phyloP scores from a whole-genome alignment of 495 filamentous ascomycete species.

The Neurospora africana region DNA sequence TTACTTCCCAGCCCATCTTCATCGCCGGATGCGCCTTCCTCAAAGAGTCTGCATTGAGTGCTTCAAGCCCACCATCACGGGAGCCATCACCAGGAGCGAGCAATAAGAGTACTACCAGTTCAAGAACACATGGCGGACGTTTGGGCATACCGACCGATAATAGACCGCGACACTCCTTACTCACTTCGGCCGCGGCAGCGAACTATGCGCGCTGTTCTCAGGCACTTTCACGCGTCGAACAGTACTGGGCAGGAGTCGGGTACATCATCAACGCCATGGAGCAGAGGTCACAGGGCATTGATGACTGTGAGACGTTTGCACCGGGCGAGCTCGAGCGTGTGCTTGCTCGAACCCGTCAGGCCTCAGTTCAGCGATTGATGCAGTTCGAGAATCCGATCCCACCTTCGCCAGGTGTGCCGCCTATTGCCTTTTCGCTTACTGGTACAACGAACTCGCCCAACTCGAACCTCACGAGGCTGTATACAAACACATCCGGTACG shows the following conservation, averaged over 20 bases:
- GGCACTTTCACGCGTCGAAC: slow-evolving; percentile 61
- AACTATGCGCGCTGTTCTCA: slow-evolving; percentile 78
- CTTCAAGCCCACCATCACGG: slow-evolving; percentile 46
- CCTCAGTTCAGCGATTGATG: slow-evolving; percentile 25
- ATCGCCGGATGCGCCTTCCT: slow-evolving; percentile 81
- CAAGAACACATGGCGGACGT: background rate
- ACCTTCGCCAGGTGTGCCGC: slow-evolving; percentile 32
- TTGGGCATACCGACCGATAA: slow-evolving; percentile 27
- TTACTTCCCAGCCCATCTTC: slow-evolving; percentile 82
- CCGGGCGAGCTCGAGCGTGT: slow-evolving; percentile 72
- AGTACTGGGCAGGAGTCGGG: slow-evolving; percentile 75
- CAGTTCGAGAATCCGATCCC: slow-evolving; percentile 19
- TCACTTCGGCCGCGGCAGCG: slow-evolving; percentile 64
- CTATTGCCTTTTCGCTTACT: slow-evolving; percentile 68
- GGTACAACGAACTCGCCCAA: slow-evolving; percentile 75
- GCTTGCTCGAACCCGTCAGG: slow-evolving; percentile 51
- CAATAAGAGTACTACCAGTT: slow-evolving; percentile 6
- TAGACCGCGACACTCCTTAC: slow-evolving; percentile 55
- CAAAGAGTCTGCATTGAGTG: slow-evolving; percentile 60
- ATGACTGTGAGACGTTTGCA: slow-evolving; percentile 69
- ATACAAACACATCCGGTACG: slow-evolving; percentile 12
- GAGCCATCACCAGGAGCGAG: slow-evolving; percentile 33
- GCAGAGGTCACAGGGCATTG: slow-evolving; percentile 74
- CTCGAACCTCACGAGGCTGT: slow-evolving; percentile 64
- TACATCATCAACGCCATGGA: slow-evolving; percentile 82